Percentiles rank a stretch among this genome's conserved stretches.
Evolutionary conservation across 345 rosid genomes (phyloP).

Genomic region (Citrus trifoliata): DNA sequence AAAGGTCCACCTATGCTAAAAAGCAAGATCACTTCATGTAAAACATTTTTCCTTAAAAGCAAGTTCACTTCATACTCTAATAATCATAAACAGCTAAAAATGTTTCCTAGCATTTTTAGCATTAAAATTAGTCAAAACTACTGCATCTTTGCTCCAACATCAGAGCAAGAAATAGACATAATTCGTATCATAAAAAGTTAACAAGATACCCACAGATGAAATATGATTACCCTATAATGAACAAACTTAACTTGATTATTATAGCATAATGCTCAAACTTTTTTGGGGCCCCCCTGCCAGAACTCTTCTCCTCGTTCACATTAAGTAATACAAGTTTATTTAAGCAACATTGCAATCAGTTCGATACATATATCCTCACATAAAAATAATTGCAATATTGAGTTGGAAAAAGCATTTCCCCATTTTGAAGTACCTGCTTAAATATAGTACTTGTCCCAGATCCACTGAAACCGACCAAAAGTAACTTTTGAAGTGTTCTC

Average conservation of each 20-base stretch:
- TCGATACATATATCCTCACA: neutral
- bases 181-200: neutral
- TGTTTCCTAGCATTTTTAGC: neutral
- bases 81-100: neutral
- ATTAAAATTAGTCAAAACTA: neutral
- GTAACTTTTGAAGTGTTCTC: conserved; percentile 67
- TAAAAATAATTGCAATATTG: neutral
- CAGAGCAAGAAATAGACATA: neutral
- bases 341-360: neutral
- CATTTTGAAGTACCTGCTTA: conserved; percentile 67
- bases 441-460: conserved; percentile 97
- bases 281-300: neutral
- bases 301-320: neutral
- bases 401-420: neutral
- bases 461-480: conserved; percentile 81
- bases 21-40: neutral
- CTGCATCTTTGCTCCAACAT: neutral
- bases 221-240: neutral
- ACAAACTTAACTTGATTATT: neutral
- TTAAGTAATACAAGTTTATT: neutral
- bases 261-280: neutral
- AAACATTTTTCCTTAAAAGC: no score
- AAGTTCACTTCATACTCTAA: neutral
- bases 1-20: neutral
- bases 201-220: neutral